Evolutionary conservation across 2,329 filamentous ascomycete genomes (phyloP).

Genomic region (Pseudocercospora cruenta): DNA sequence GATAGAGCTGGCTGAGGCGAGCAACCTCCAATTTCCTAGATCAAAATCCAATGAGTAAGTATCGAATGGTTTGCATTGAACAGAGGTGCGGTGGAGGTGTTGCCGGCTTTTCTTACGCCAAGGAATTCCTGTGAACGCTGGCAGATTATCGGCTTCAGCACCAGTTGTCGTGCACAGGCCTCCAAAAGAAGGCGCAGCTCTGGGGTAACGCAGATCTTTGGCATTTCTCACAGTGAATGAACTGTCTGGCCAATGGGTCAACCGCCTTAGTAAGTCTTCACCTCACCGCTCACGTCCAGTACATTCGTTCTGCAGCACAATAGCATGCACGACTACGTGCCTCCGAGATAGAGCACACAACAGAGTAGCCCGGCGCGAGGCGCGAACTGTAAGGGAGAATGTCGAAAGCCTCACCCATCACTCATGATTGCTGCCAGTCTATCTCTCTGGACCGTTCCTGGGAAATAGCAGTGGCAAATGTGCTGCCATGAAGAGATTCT

Average conservation of each 20-base stretch:
- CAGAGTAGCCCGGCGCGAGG: neutral
- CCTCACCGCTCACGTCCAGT: neutral
- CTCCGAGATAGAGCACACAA: neutral
- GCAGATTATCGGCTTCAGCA: neutral
- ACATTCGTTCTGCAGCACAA: neutral
- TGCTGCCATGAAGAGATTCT: neutral
- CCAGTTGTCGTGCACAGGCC: neutral
- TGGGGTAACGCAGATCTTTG: slow-evolving; percentile 4
- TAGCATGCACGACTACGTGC: neutral
- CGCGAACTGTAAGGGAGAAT: neutral
- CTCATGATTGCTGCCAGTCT: neutral
- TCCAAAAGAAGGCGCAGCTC: slow-evolving; percentile 1
- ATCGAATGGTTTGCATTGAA: neutral
- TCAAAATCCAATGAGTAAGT: neutral
- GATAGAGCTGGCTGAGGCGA: neutral
- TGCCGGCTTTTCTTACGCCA: slow-evolving; percentile 5
- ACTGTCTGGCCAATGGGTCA: neutral
- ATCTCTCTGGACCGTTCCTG: neutral
- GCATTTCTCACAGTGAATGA: neutral
- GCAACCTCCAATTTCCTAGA: slow-evolving; percentile 6
- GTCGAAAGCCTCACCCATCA: neutral
- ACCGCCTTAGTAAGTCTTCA: neutral
- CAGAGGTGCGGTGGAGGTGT: slow-evolving; percentile 7
- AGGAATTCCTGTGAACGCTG: neutral
- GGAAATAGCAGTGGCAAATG: neutral